These are phyloP conservation scores for Kwoniella sp. DNA, from an alignment of 768 basidiomycete genomes.

Conservation along the genomic window DNA sequence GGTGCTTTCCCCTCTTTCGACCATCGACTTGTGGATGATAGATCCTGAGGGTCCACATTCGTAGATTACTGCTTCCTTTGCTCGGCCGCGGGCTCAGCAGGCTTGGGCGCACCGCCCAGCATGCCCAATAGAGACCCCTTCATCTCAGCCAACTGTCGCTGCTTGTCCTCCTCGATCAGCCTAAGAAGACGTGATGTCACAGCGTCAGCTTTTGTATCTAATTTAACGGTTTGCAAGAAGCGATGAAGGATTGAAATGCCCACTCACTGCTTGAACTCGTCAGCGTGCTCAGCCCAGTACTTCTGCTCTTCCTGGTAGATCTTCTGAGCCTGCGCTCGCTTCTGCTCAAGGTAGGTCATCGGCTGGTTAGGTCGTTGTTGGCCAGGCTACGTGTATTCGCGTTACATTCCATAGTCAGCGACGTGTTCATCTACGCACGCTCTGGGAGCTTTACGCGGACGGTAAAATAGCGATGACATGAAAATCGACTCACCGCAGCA, in stretches of 20 bases:
- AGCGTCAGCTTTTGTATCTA: slow-evolving; percentile 2
- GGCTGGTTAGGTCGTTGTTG: slow-evolving; percentile 49
- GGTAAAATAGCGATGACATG: not conserved
- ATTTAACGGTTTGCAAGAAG: not conserved
- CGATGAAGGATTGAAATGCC: not conserved
- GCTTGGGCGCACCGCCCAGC: slow-evolving; percentile 34
- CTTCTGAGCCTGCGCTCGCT: slow-evolving; percentile 54
- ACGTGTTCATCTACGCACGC: not conserved
- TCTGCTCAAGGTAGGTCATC: slow-evolving; percentile 56
- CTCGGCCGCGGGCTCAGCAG: slow-evolving; percentile 1
- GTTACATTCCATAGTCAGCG: not conserved
- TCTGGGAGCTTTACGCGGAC: not conserved
- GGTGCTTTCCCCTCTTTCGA: too few species aligned
- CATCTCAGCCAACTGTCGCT: slow-evolving; percentile 55
- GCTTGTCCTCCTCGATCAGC: slow-evolving; percentile 56
- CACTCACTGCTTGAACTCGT: slow-evolving; percentile 54
- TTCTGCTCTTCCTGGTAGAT: slow-evolving; percentile 55
- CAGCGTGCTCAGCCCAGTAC: slow-evolving; percentile 54
- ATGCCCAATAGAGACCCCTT: slow-evolving; percentile 51
- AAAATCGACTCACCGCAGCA: slow-evolving; percentile 42
- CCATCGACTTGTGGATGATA: too few species aligned
- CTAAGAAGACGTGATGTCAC: slow-evolving; percentile 21
- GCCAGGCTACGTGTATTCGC: slow-evolving; percentile 44
- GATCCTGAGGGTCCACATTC: too few species aligned
- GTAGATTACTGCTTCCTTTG: not conserved